Base-by-base conservation (phyloP, 192 early-diverging fungal species). In the Backusella parvicylindrica region DNA sequence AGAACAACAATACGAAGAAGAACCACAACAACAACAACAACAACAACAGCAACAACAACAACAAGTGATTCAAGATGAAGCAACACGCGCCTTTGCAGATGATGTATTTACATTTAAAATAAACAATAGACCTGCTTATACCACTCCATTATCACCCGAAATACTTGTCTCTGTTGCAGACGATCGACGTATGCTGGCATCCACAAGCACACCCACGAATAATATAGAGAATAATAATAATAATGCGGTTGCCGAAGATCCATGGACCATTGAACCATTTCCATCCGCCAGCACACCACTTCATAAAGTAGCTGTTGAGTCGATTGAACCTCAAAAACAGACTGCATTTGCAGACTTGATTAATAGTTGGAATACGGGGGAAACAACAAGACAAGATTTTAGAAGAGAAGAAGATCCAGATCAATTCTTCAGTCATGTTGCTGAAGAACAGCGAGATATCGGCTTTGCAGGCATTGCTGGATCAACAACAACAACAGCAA, bases 331-430 rank as follows among this genome's bases (percentile, higher is more conserved):
- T 28, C 37, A 31, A 12, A 78, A 73, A 38, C 71, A 50, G 35
- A 64, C 64, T 40, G 77, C 77, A 41, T 78, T 78, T 78, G 77
- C 77, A 7, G 77, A 78, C 60, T 32, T 78, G 31, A 78, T 78
- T 68, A 65, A 37, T n/a, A 78, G 67, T 67, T 78, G 77, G 77
- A 64, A 78, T 47, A 32, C 36, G 8, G 36, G 47, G 0, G 50
- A 70, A 36, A 21, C 64, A 30, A 15, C 68, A 23, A n/a, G 31
- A 28, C 36, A 77, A n/a, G 40, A 56, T n/a, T 49, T 31, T 11
- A 28, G 16, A 35, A 67, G 3, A 23, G 38, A 38, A 13, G 65
- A 68, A 26, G 64, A 70, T 21, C 38, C 16, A 32, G 73, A 67
- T 2, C 68, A 68, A 5, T 73, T 78, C 32, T 68, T 78, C 13